Conservation (phyloP, 1,284 basidiomycete species). For the Moesziomyces globuligerus region DNA sequence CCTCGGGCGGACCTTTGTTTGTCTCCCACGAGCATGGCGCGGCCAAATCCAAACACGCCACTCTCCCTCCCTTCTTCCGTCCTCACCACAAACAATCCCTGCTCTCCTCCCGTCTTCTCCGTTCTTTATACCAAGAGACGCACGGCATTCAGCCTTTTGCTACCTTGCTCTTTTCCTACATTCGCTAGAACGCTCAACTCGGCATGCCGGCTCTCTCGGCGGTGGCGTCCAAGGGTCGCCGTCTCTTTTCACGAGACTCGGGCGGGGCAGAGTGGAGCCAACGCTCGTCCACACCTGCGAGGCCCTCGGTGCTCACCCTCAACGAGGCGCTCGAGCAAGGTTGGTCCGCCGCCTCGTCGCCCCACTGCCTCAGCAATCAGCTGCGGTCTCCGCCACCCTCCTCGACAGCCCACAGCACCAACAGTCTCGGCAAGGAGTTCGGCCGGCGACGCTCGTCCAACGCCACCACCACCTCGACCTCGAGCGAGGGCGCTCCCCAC, state of each 20-base stretch:
- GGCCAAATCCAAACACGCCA: neutral
- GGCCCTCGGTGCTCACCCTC: conserved; percentile 22
- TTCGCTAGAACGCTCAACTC: no score
- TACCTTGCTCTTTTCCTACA: no score
- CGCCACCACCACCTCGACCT: conserved; percentile 20
- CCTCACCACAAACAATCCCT: neutral
- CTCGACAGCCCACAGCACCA: neutral
- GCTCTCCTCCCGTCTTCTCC: neutral
- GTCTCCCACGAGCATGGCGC: neutral
- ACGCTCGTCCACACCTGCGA: neutral
- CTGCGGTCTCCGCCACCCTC: conserved; percentile 15
- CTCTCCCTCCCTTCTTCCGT: neutral
- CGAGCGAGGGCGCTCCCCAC: conserved; percentile 1
- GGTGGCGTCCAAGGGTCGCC: conserved; percentile 29
- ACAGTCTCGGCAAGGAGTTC: conserved; percentile 12
- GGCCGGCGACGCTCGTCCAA: conserved; percentile 28
- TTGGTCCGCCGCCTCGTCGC: conserved; percentile 12
- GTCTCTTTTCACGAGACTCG: conserved; percentile 27
- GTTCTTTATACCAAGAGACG: no score
- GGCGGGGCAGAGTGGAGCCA: neutral
- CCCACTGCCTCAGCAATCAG: conserved; percentile 28
- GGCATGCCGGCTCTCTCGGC: conserved; percentile 25
- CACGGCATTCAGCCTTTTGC: neutral
- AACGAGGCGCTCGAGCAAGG: conserved; percentile 29
- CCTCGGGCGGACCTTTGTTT: neutral